Base-by-base conservation (phyloP, 768 basidiomycete genomes). In the Trametes gibbosa region DNA sequence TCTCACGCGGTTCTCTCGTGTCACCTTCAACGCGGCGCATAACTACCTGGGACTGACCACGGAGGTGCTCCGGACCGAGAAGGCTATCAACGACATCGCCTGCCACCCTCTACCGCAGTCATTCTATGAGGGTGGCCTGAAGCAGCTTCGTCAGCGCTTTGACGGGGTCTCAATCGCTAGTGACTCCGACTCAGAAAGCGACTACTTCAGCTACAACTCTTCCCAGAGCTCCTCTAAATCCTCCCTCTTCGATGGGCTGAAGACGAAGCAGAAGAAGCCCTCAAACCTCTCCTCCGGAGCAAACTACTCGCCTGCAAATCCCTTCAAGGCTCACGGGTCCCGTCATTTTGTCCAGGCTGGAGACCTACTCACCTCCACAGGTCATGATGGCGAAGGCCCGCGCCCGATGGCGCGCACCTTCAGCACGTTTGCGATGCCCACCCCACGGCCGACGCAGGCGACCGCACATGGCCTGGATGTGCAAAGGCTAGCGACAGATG, bases 1-100 rank as follows among this genome's bases (percentile, higher is more conserved):
- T 61, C 75, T 99, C 59, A 97, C 97, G 3, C 84, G 97, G 2
- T 96, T 99, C 70, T 94, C 95, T 21, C 85, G 97, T 24, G 97
- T 98, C 12, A 99, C 97, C 0, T 98, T 99, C 78, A 92, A 89
- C 69, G 97, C 96, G 10, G 95, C 97, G 0, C 97, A 98, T 73
- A 90, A 89, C 67, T 99, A 97, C 71, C 84, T 99, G 6, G 97
- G 97, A 6, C 71, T 99, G 53, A 99, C 97, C 0, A 85, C 87
- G 17, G 97, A 99, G 73, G 92, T 98, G 5, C 85, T 99, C 35
- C 86, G 94, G 34, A 96, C 97, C 2, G 97, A 99, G 75, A 93
- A 97, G 69, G 90, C 92, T 0, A 96, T 99, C 71, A 99, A 99
- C 66, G 90, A 95, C 60, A 89, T 98, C 60, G 96, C 97, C 16